A percentile compares a stretch with the other conserved stretches of the same genome.
phyloP scores from a whole-genome alignment of 768 basidiomycete genomes.

The Tylopilus sp. region DNA sequence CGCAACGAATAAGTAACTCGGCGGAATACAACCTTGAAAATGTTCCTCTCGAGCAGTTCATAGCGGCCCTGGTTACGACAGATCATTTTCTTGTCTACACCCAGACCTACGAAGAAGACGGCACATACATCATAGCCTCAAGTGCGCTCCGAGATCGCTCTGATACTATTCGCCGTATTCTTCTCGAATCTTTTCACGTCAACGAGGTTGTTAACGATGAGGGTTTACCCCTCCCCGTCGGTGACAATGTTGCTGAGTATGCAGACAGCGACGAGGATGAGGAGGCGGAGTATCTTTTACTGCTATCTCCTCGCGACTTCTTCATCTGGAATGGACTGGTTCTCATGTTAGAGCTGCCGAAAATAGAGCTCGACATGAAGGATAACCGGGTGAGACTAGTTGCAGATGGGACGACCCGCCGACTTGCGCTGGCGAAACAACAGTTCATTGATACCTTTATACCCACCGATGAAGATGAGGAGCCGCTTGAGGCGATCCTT shows the following conservation, averaged over 20 bases:
- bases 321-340: conserved; percentile 94
- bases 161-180: conserved; percentile 71
- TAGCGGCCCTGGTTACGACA: conserved; percentile 71
- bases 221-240: conserved; percentile 40
- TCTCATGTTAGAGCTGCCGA: conserved; percentile 70
- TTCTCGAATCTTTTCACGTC: conserved; percentile 83
- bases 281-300: conserved; percentile 71
- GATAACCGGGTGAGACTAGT: conserved; percentile 90
- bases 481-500: conserved; percentile 41
- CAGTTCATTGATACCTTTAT: conserved; percentile 66
- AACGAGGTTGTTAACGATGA: conserved; percentile 56
- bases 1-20: conserved; percentile 89
- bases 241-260: conserved; percentile 37
- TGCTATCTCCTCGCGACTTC: conserved; percentile 78
- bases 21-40: conserved; percentile 85
- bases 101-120: conserved; percentile 80
- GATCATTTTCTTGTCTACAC: conserved; percentile 96
- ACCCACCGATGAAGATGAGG: conserved; percentile 63
- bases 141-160: conserved; percentile 71
- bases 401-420: conserved; percentile 81
- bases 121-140: conserved; percentile 86
- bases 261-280: conserved; percentile 51
- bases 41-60: conserved; percentile 72
- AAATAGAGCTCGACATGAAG: conserved; percentile 75
- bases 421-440: conserved; percentile 73